Evolutionary conservation across 768 basidiomycete genomes (phyloP).

Genomic region (Paxillus rubicundulus): DNA sequence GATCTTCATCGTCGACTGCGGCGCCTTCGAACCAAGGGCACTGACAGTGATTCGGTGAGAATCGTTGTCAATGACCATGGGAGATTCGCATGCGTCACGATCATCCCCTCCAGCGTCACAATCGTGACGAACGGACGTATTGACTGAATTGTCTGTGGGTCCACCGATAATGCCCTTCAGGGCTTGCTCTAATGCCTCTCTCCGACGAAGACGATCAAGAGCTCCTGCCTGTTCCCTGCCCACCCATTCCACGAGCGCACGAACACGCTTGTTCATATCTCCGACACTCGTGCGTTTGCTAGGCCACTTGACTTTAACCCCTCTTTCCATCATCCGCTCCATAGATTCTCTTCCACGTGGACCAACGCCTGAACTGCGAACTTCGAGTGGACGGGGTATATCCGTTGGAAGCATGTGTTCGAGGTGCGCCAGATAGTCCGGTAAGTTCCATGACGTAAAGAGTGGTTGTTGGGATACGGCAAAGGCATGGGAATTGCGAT

Average conservation of each 20-base stretch:
- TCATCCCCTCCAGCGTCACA: slow-evolving; percentile 11
- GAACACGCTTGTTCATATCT: slow-evolving; percentile 95
- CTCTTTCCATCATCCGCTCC: slow-evolving; percentile 68
- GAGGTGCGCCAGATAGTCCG: slow-evolving; percentile 89
- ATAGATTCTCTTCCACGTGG: slow-evolving; percentile 48
- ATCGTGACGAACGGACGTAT: slow-evolving; percentile 13
- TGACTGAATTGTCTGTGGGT: slow-evolving; percentile 5
- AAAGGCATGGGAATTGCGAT: slow-evolving; percentile 78
- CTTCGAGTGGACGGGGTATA: slow-evolving; percentile 69
- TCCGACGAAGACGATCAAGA: slow-evolving; percentile 64
- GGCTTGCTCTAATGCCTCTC: slow-evolving; percentile 62
- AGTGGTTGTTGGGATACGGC: slow-evolving; percentile 75
- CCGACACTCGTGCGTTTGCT: slow-evolving; percentile 93
- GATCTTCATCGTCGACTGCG: slow-evolving; percentile 62
- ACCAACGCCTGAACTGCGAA: slow-evolving; percentile 50
- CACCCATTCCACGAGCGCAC: slow-evolving; percentile 91
- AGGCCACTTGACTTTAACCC: slow-evolving; percentile 91
- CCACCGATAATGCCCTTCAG: slow-evolving; percentile 29
- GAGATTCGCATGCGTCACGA: slow-evolving; percentile 17
- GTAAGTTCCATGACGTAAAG: slow-evolving; percentile 85
- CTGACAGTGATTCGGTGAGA: slow-evolving; percentile 4
- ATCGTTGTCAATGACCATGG: slow-evolving; percentile 35
- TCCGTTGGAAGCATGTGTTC: slow-evolving; percentile 79
- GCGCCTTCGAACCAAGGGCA: slow-evolving; percentile 13
- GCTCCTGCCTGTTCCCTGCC: slow-evolving; percentile 80